Conservation (phyloP, 805 yeast genomes). For the Blastobotrys attinorum region DNA sequence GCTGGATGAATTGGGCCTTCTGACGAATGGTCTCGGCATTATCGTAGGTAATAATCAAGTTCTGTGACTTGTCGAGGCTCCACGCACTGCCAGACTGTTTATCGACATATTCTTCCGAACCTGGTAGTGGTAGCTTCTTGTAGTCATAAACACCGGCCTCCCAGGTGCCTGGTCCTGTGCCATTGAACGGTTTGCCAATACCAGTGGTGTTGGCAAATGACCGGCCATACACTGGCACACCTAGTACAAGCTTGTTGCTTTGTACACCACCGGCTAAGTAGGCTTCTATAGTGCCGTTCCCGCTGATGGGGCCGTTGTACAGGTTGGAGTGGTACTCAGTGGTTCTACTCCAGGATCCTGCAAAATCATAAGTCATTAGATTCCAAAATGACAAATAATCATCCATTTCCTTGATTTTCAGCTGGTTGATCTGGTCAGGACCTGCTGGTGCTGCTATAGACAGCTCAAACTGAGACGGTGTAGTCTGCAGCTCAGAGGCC, state of each 20-base stretch:
- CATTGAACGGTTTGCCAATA: conserved; percentile 37
- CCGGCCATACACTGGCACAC: conserved; percentile 84
- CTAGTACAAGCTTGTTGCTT: conserved; percentile 54
- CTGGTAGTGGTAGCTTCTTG: conserved; percentile 43
- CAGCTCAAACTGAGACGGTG: conserved; percentile 36
- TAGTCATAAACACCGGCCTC: conserved; percentile 49
- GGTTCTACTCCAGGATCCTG: conserved; percentile 63
- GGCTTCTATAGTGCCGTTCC: conserved; percentile 39
- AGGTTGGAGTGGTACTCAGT: conserved; percentile 70
- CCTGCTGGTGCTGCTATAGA: conserved; percentile 77
- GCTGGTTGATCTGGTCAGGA: conserved; percentile 34
- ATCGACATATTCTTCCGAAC: conserved; percentile 46
- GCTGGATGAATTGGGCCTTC: conserved; percentile 54
- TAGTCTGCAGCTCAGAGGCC: conserved; percentile 26
- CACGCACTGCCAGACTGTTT: conserved; percentile 44
- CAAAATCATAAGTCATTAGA: conserved; percentile 84
- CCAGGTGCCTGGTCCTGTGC: conserved; percentile 35
- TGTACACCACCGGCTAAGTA: conserved; percentile 39
- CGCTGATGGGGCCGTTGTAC: conserved; percentile 40
- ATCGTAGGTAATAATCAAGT: conserved; percentile 56
- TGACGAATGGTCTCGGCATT: conserved; percentile 40
- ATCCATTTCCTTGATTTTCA: conserved; percentile 50
- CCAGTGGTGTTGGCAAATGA: conserved; percentile 38
- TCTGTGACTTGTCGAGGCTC: conserved; percentile 35
- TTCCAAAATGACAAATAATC: conserved; percentile 62